Evolutionary conservation across 805 yeast species (phyloP).

Genomic region (Yarrowia osloensis): DNA sequence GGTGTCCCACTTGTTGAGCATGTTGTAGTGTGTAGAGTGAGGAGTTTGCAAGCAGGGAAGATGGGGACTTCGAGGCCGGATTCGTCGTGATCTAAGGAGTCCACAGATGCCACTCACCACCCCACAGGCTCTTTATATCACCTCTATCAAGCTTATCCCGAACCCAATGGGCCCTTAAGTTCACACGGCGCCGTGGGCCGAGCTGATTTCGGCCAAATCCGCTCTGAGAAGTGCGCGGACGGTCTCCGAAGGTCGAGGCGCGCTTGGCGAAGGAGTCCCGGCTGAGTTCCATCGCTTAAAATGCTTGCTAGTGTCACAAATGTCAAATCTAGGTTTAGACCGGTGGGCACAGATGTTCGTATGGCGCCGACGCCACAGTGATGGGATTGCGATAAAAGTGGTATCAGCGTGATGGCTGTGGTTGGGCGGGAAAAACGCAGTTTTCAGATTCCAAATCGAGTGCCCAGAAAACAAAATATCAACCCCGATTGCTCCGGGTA

Average conservation of each 20-base stretch:
- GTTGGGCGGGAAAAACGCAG: too few relatives aligned
- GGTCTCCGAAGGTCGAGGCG: background rate
- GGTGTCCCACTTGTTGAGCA: constrained; percentile 3
- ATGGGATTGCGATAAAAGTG: too few relatives aligned
- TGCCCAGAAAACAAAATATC: too few relatives aligned
- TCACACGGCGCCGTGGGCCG: background rate
- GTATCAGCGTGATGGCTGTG: background rate
- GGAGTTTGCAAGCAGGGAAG: background rate
- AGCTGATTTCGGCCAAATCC: background rate
- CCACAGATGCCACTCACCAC: background rate
- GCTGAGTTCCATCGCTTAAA: background rate
- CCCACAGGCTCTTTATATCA: background rate
- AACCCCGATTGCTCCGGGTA: too few relatives aligned
- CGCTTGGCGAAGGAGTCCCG: background rate
- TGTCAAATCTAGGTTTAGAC: background rate
- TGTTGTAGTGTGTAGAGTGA: background rate
- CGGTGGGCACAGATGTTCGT: background rate
- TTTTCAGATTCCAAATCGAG: too few relatives aligned
- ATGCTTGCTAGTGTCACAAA: background rate
- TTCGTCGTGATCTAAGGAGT: background rate
- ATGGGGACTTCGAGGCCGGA: background rate
- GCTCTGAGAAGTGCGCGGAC: background rate
- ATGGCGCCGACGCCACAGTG: too few relatives aligned
- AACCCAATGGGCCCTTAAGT: background rate
- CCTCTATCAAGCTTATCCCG: background rate